phyloP scores from a whole-genome alignment of 306 rosid genomes.

The Medicago truncatula region MtrunA17r5.0-ANR NC_053043.1:48516001-48516500 shows the following conservation, averaged over 20 bases:
- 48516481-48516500: slow-evolving; percentile 66
- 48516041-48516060: too few species aligned
- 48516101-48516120: too few species aligned
- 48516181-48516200: too few species aligned
- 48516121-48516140: neutral
- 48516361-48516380: slow-evolving; percentile 94
- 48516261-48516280: neutral
- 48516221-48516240: neutral
- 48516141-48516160: neutral
- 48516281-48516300: neutral
- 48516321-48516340: slow-evolving; percentile 74
- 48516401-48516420: slow-evolving; percentile 55
- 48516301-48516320: slow-evolving; percentile 34
- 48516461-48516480: slow-evolving; percentile 64
- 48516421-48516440: slow-evolving; percentile 52
- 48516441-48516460: slow-evolving; percentile 68
- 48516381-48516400: slow-evolving; percentile 60
- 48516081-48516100: too few species aligned
- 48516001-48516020: too few species aligned
- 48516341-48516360: slow-evolving; percentile 71
- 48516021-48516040: too few species aligned
- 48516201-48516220: neutral
- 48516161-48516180: too few species aligned
- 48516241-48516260: neutral
- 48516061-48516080: too few species aligned